Base-by-base conservation (phyloP, 495 filamentous ascomycete species). In the Penicillium desertorum region DNA sequence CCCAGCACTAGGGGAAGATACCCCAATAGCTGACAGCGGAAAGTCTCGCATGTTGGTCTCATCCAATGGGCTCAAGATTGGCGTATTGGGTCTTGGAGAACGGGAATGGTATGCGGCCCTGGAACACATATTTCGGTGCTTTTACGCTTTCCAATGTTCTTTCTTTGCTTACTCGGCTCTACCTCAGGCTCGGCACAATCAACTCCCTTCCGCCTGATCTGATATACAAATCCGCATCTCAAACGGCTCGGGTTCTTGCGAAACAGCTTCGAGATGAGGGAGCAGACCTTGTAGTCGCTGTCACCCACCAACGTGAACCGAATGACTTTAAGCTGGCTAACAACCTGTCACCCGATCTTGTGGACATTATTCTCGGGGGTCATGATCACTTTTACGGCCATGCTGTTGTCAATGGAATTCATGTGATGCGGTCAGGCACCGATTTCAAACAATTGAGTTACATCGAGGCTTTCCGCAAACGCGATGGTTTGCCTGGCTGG, bases 381-480 rank as follows among this genome's bases (percentile, higher is more conserved):
- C 92, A 96, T 62, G 92, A 96, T 57, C 92, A 96, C 63, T 92
- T 87, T 67, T 96, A 96, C 62, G 78, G 77, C 30, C 91, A 96
- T 68, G 77, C 79, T 43, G 48, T 89, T 49, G 78, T 91, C 61
- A 94, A 95, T 58, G 84, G 86, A 14, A 85, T 81, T 4, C 91
- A 96, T 63, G 78, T 95, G 2, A 77, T 96, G 3, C 83, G 92
- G 3, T 93, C 89, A 0, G 91, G 92, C 0, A 88, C 83, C 20
- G 92, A 96, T 67, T 96, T 96, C 71, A 93, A 91, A 72, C 89
- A 96, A 60, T 71, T 96, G 4, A 92, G 88, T 61, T 96, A 96
- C 65, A 80, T 96, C 54, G 90, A 96, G 66, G 85, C 83, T 1
- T 83, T 84, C 32, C 80, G 83, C 43, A 81, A 76, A 54, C 19